phyloP scores from a whole-genome alignment of 2,329 filamentous ascomycete genomes.

The Acrocalymma vagum region DNA sequence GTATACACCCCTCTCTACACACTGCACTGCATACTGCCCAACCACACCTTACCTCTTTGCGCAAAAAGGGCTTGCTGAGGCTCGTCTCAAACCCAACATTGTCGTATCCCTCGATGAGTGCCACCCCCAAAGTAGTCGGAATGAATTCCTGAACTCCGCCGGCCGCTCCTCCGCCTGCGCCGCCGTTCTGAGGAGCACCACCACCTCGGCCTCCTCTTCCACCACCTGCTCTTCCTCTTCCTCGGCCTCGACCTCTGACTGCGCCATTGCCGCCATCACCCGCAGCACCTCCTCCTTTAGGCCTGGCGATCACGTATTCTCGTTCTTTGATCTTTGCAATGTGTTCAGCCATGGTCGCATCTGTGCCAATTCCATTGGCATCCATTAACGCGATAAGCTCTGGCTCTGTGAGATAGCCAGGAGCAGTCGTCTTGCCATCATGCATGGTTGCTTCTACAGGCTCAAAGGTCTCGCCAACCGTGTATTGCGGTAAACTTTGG shows the following conservation, averaged over 20 bases:
- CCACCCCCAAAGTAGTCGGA: slow-evolving; percentile 88
- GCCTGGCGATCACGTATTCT: slow-evolving; percentile 79
- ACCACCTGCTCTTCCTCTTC: slow-evolving; percentile 37
- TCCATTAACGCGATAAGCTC: slow-evolving; percentile 98
- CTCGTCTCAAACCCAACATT: slow-evolving; percentile 92
- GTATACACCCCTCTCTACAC: slow-evolving; percentile 6
- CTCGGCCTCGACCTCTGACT: slow-evolving; percentile 54
- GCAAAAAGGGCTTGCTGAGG: slow-evolving; percentile 91
- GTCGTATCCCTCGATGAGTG: slow-evolving; percentile 93
- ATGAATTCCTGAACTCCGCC: slow-evolving; percentile 82
- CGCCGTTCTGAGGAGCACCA: slow-evolving; percentile 51
- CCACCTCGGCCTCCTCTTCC: slow-evolving; percentile 58
- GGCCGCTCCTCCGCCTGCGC: slow-evolving; percentile 49
- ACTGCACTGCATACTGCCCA: slow-evolving; percentile 11
- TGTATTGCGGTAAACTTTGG: slow-evolving; percentile 80
- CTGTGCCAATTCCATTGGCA: slow-evolving; percentile 96
- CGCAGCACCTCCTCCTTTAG: slow-evolving; percentile 50
- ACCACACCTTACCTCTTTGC: slow-evolving; percentile 72
- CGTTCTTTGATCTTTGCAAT: slow-evolving; percentile 94
- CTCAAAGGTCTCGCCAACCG: slow-evolving; percentile 81
- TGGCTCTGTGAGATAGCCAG: slow-evolving; percentile 89
- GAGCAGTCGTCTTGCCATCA: slow-evolving; percentile 88
- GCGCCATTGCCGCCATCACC: slow-evolving; percentile 50
- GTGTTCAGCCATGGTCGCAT: slow-evolving; percentile 99
- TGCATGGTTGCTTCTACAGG: slow-evolving; percentile 88